Conservation (phyloP, 1,139 yeast genomes). For the Yarrowia galli region DNA sequence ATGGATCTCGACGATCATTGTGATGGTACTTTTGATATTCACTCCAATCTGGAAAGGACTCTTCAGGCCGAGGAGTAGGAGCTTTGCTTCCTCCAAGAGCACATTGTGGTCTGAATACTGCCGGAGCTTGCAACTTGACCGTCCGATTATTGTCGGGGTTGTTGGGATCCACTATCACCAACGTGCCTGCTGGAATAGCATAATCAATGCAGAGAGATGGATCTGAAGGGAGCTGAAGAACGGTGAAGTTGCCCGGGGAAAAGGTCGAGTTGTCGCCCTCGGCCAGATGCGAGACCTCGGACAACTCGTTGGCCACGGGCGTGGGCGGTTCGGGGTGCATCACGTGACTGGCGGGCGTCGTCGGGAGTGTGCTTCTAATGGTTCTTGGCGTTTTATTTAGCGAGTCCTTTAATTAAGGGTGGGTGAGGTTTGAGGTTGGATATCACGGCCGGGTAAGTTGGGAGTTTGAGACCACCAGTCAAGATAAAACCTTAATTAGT, state of each 20-base stretch:
- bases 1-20: conserved; percentile 45
- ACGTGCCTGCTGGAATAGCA: conserved; percentile 33
- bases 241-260: conserved; percentile 13
- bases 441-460: conserved; percentile 27
- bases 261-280: conserved; percentile 18
- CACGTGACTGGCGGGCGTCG: too few species aligned
- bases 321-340: not conserved
- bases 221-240: conserved; percentile 15
- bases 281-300: conserved; percentile 24
- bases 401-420: too few species aligned
- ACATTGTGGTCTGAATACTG: conserved; percentile 19
- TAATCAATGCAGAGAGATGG: conserved; percentile 27
- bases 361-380: too few species aligned
- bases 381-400: too few species aligned
- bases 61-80: not conserved
- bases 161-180: conserved; percentile 36
- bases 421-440: too few species aligned
- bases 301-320: conserved; percentile 27
- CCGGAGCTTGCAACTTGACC: conserved; percentile 32
- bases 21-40: conserved; percentile 34
- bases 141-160: conserved; percentile 30
- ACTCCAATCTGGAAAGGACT: conserved; percentile 21
- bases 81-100: not conserved
- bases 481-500: not conserved
- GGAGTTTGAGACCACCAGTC: not conserved